Conservation (phyloP, 129 eudicot species). For the Flaveria bidentis region DNA sequence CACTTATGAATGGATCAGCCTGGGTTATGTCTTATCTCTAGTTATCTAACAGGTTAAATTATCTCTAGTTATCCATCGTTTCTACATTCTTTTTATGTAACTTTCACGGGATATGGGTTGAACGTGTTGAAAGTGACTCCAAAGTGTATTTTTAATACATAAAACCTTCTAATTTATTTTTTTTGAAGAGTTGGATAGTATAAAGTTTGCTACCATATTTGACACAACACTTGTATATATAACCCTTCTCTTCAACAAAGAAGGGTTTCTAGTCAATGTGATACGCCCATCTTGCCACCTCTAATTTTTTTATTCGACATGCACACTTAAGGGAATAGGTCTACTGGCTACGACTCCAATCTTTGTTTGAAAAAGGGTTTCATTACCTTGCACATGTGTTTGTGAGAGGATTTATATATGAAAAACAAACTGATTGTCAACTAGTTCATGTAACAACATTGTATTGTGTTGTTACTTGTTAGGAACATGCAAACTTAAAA, state of each 20-base stretch:
- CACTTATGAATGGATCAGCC: not conserved
- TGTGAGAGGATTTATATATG: not conserved
- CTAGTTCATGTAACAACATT: not conserved
- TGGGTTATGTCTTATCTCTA: not conserved
- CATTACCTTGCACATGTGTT: not conserved
- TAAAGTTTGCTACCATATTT: not conserved
- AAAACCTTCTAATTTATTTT: not conserved
- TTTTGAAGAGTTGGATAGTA: not conserved
- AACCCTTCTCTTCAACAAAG: not conserved
- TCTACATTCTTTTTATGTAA: too few species aligned
- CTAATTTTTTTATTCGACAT: not conserved
- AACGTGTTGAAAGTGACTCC: not conserved
- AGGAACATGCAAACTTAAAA: not conserved
- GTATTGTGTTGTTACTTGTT: not conserved
- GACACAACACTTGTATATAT: not conserved
- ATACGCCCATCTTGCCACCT: slow-evolving; percentile 1
- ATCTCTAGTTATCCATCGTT: too few species aligned
- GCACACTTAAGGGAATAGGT: slow-evolving; percentile 6
- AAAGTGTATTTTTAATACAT: not conserved
- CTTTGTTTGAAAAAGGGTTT: not conserved
- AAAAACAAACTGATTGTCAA: not conserved
- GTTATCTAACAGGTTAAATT: not conserved
- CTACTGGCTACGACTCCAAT: not conserved
- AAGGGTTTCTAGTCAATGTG: not conserved
- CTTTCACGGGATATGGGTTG: not conserved